These are phyloP conservation scores for Diaporthe nobilis DNA, from an alignment of 2,329 filamentous ascomycete genomes.

Conservation along the genomic window DNA sequence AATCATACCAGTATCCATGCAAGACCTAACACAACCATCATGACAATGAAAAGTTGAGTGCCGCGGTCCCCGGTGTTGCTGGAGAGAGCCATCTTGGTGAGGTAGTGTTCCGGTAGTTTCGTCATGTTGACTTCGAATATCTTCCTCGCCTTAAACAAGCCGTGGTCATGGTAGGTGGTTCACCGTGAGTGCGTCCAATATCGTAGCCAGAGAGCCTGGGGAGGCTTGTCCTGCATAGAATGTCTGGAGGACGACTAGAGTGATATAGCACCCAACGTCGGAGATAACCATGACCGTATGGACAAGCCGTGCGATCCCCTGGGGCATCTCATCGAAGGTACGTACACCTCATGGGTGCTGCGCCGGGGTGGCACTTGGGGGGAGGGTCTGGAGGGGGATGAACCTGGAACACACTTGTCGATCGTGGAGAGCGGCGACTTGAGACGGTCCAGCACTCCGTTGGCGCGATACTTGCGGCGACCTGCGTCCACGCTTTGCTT, in stretches of 20 bases:
- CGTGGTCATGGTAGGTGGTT: conserved; percentile 14
- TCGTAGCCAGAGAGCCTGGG: background rate
- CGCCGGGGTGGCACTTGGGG: background rate
- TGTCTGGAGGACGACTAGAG: background rate
- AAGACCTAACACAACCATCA: conserved; percentile 9
- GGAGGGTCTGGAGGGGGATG: conserved; percentile 5
- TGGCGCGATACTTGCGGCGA: conserved; percentile 22
- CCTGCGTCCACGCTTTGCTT: conserved; percentile 19
- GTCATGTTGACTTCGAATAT: conserved; percentile 21
- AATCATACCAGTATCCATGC: conserved; percentile 36
- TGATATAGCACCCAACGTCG: conserved; percentile 8
- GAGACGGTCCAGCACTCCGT: background rate
- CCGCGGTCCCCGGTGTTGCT: conserved; percentile 4
- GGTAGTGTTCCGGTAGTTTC: conserved; percentile 21
- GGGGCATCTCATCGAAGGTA: background rate
- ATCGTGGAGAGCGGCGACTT: conserved; percentile 29
- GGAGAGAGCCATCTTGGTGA: conserved; percentile 14
- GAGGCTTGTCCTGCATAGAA: background rate
- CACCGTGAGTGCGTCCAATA: background rate
- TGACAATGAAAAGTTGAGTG: conserved; percentile 27
- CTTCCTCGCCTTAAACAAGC: background rate
- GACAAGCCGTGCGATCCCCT: conserved; percentile 5
- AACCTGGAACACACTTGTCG: conserved; percentile 24
- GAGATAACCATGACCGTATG: background rate
- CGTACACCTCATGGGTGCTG: background rate